Evolutionary conservation across 495 filamentous ascomycete genomes (phyloP).

Genomic region (Penicillium manginii): DNA sequence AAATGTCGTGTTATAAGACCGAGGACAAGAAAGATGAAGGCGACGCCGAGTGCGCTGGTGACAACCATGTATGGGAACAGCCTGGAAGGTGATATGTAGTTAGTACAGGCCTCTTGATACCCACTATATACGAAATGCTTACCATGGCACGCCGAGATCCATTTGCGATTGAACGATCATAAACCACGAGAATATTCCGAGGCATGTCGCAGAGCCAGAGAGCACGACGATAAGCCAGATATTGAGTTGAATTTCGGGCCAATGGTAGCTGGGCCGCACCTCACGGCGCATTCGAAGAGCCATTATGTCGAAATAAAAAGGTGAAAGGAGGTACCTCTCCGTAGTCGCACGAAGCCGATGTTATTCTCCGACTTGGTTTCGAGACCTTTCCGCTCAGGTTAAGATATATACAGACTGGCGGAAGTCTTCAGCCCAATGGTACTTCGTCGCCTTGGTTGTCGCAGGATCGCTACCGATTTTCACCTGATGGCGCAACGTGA

Average conservation of each 20-base stretch:
- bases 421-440: constrained; percentile 8
- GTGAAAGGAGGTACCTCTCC: neutral
- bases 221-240: constrained; percentile 92
- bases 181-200: constrained; percentile 88
- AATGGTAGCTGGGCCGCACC: constrained; percentile 75
- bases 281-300: constrained; percentile 27
- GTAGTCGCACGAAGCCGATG: neutral
- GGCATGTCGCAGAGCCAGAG: constrained; percentile 71
- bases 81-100: constrained; percentile 53
- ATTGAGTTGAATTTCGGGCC: constrained; percentile 92
- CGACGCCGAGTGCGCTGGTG: constrained; percentile 65
- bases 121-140: constrained; percentile 31
- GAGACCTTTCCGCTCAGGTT: constrained; percentile 1
- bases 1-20: constrained; percentile 75
- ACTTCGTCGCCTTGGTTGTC: neutral
- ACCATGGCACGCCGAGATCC: constrained; percentile 80
- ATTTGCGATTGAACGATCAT: constrained; percentile 77
- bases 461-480: neutral
- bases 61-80: constrained; percentile 93
- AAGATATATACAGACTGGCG: constrained; percentile 4
- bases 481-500: constrained; percentile 5
- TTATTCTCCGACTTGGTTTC: neutral
- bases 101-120: constrained; percentile 11
- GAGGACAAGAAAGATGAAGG: constrained; percentile 74
- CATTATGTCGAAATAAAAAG: constrained; percentile 17